phyloP scores from a whole-genome alignment of 2,329 filamentous ascomycete species.

The Hymenoscyphus infarciens region DNA sequence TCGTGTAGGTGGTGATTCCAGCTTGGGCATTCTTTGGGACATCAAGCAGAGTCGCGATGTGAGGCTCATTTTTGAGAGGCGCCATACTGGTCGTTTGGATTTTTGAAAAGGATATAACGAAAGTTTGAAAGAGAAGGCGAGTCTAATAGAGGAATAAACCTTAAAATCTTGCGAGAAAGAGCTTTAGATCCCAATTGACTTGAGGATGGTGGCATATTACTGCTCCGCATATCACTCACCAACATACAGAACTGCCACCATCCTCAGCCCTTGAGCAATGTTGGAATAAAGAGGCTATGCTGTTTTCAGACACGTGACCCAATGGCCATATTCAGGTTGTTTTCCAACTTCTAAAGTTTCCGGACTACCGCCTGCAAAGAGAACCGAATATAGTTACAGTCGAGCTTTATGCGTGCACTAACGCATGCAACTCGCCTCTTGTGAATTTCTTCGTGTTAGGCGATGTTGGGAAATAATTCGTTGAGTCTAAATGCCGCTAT shows the following conservation, averaged over 20 bases:
- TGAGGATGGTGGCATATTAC: not conserved
- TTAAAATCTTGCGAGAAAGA: not conserved
- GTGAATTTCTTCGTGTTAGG: not conserved
- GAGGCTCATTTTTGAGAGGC: not conserved
- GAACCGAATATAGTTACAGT: too few species aligned
- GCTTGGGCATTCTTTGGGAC: not conserved
- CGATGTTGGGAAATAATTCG: not conserved
- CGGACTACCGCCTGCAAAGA: too few species aligned
- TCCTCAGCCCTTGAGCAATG: not conserved
- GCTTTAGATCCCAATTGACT: not conserved
- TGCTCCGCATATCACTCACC: not conserved
- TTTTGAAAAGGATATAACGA: not conserved
- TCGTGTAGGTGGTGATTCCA: not conserved
- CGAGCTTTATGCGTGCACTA: not conserved
- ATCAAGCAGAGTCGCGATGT: not conserved
- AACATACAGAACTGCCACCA: not conserved
- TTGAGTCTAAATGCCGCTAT: not conserved
- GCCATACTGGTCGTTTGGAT: not conserved
- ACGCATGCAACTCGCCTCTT: not conserved
- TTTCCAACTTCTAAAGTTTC: too few species aligned
- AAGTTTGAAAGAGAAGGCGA: not conserved
- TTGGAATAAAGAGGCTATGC: not conserved
- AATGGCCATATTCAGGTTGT: too few species aligned
- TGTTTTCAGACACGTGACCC: not conserved
- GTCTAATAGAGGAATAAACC: not conserved